Evolutionary conservation across 257 asterid species (phyloP), one percentile per base, ranked within the genome.

Genomic region (Vinca minor): DNA sequence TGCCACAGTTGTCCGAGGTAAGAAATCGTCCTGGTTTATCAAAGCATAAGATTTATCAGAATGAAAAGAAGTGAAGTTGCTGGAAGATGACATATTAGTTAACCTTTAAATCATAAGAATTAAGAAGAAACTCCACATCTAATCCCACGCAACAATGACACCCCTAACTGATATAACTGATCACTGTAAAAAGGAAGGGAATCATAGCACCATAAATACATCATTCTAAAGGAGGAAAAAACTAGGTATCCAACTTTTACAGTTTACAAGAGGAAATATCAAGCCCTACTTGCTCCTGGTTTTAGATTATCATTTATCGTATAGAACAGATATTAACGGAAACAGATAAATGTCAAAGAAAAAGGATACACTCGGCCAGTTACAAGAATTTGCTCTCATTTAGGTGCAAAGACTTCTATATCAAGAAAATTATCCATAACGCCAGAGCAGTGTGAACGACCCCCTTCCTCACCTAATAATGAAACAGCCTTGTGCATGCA

Each of bases 1-100:
- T 1, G 96, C 97, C 48, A 89, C 96, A 2, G 99, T 89, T 8
- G 97, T 84, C 81, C 99, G 91, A 28, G 99, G 99, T 76, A 93
- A 85, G 84, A 93, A 93, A 83, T 93, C 99, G 70, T 93, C 99
- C 99, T 93, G 84, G 70, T 73, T 34, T 50, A 47, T 62, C 63
- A 74, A 65, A 50, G 65, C 5, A 63, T 70, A 56, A 31, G 31
- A 23, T 8, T 17, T 26, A 46, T 62, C 29, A 73, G 71, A 65
- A 54, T 20, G 46, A 14, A 47, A 39, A 31, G 35, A 64, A 39
- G 55, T 58, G 64, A 44, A 59, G 41, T 57, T 11, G 45, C 59
- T 34, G 63, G 28, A 35, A 72, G 18, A 73, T 32, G 62, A 18
- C n/a, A 4, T 55, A 36, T 36, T 8, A 26, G n/a, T 25, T 12